Percentiles rank a stretch among this genome's conserved stretches.
These are phyloP conservation scores for Ceratocystis cacaofunesta DNA, from an alignment of 2,329 filamentous ascomycete genomes.

Conservation along the genomic window DNA sequence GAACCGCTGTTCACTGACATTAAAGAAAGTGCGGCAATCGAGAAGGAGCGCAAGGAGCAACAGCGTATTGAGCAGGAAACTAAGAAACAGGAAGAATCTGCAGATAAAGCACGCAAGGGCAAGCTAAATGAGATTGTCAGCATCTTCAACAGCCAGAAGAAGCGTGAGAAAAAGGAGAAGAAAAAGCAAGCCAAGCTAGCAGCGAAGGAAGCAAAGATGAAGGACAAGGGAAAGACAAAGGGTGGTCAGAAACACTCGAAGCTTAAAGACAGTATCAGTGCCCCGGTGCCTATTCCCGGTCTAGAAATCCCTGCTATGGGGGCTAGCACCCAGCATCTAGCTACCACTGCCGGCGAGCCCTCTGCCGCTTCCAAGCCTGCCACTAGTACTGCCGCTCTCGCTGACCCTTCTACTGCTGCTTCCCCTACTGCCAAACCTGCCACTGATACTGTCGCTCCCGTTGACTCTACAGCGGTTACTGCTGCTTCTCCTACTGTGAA, in stretches of 20 bases:
- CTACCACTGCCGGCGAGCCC: not conserved
- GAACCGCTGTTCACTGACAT: slow-evolving; percentile 27
- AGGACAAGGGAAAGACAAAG: slow-evolving; percentile 18
- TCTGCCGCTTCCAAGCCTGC: not conserved
- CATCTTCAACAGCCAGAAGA: slow-evolving; percentile 46
- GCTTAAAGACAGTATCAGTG: not conserved
- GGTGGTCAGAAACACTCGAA: slow-evolving; percentile 20
- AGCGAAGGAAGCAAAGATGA: slow-evolving; percentile 26
- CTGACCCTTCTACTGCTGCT: not conserved
- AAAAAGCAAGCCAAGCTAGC: slow-evolving; percentile 40
- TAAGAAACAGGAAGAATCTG: slow-evolving; percentile 62
- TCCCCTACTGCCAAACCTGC: not conserved
- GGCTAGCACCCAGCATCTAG: not conserved
- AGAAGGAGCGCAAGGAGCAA: slow-evolving; percentile 42
- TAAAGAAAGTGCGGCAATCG: slow-evolving; percentile 4
- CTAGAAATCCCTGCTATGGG: not conserved
- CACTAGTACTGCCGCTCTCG: not conserved
- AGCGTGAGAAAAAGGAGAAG: slow-evolving; percentile 42
- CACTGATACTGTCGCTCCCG: not conserved
- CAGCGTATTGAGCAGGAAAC: slow-evolving; percentile 73
- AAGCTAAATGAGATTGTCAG: slow-evolving; percentile 53
- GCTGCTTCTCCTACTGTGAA: not conserved
- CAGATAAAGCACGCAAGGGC: slow-evolving; percentile 46
- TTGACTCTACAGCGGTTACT: not conserved
- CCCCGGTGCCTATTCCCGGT: not conserved